Percentiles rank a stretch among this genome's conserved stretches.
Conservation (phyloP, 495 filamentous ascomycete species). For the Rusavskia elegans region DNA sequence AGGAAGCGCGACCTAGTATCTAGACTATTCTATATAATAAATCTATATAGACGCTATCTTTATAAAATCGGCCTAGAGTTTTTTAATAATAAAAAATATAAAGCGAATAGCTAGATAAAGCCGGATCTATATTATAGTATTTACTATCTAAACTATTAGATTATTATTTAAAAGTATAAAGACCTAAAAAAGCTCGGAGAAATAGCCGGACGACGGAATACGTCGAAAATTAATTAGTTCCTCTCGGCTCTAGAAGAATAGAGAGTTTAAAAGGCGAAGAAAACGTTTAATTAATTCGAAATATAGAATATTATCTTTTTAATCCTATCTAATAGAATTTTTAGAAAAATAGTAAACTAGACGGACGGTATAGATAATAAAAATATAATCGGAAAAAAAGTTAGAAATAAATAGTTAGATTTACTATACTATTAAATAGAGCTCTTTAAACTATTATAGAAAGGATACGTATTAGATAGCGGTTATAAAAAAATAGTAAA, state of each 20-base stretch:
- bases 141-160: too few relatives aligned
- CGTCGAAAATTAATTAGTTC: too few relatives aligned
- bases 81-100: not conserved
- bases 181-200: too few relatives aligned
- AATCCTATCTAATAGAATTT: not conserved
- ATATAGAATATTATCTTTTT: too few relatives aligned
- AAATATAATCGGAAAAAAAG: slow-evolving; percentile 6
- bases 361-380: not conserved
- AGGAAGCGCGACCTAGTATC: not conserved
- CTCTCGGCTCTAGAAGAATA: too few relatives aligned
- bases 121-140: too few relatives aligned
- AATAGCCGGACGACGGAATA: too few relatives aligned
- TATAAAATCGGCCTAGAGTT: not conserved
- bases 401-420: slow-evolving; percentile 2
- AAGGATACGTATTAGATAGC: too few relatives aligned
- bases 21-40: not conserved
- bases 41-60: not conserved
- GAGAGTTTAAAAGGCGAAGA: too few relatives aligned
- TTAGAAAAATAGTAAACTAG: not conserved
- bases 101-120: too few relatives aligned
- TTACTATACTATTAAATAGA: not conserved
- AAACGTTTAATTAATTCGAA: not conserved
- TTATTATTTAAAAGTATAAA: too few relatives aligned
- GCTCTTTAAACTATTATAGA: not conserved
- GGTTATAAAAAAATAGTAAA: slow-evolving; percentile 4